Conservation (phyloP, 768 basidiomycete genomes). For the Auricularia cornea region DNA sequence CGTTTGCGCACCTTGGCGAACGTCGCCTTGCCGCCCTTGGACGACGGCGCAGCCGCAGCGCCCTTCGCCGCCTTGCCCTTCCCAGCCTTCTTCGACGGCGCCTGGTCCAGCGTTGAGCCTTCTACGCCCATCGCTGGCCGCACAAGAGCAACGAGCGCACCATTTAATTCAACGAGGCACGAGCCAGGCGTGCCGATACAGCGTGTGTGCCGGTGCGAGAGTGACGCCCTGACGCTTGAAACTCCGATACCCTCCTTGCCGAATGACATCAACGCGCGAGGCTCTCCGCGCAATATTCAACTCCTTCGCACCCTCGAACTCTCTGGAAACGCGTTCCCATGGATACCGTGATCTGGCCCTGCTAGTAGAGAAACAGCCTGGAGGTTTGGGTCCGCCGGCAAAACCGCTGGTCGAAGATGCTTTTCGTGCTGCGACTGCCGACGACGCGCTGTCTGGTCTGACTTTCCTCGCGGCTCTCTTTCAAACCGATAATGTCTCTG, state of each 20-base stretch:
- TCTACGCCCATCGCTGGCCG: not conserved
- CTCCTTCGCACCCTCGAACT: not conserved
- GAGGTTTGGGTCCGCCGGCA: not conserved
- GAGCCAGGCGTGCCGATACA: no score
- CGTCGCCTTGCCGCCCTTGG: constrained; percentile 35
- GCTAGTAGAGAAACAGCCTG: not conserved
- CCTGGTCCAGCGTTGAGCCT: constrained; percentile 33
- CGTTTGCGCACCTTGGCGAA: constrained; percentile 70
- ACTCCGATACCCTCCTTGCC: no score
- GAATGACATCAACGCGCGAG: not conserved
- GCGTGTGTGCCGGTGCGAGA: no score
- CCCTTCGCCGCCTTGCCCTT: constrained; percentile 66
- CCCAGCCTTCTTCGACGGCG: constrained; percentile 82
- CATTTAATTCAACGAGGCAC: not conserved
- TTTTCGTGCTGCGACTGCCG: not conserved
- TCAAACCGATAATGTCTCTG: constrained; percentile 69
- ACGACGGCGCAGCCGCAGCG: constrained; percentile 34
- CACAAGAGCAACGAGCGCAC: not conserved
- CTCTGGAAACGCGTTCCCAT: not conserved
- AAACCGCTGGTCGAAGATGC: not conserved
- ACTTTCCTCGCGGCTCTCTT: constrained; percentile 72
- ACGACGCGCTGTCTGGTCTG: constrained; percentile 36
- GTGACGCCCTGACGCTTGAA: no score
- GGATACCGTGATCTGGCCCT: not conserved
- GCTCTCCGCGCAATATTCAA: not conserved